These are phyloP conservation scores for Echeveria elegans DNA, from an alignment of 164 flowering plant species.

Conservation along the genomic window DNA sequence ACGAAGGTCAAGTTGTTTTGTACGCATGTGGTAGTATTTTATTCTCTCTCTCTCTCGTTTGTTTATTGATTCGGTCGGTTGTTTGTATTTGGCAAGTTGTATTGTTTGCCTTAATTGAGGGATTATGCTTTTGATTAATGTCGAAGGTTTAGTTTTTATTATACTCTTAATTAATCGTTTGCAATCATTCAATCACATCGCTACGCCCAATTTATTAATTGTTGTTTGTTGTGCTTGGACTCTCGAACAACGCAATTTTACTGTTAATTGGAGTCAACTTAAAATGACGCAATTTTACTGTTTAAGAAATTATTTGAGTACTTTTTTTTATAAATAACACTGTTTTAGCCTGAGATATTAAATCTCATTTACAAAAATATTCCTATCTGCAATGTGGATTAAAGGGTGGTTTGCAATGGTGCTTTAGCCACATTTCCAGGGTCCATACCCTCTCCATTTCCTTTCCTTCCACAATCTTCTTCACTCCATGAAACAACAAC, in stretches of 20 bases:
- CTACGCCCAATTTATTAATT: too few species aligned
- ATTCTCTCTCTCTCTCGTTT: neutral
- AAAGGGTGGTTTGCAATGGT: neutral
- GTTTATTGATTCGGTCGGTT: neutral
- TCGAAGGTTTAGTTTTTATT: neutral
- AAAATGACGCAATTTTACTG: too few species aligned
- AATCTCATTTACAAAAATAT: too few species aligned
- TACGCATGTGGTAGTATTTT: neutral
- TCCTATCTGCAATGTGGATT: too few species aligned
- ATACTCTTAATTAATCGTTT: neutral
- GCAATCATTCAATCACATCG: conserved; percentile 2
- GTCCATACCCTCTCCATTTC: neutral
- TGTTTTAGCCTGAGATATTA: too few species aligned
- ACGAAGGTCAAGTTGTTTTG: neutral
- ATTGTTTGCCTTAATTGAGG: neutral
- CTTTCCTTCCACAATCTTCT: too few species aligned
- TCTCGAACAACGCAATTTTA: too few species aligned
- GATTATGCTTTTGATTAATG: conserved; percentile 27
- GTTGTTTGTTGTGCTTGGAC: too few species aligned
- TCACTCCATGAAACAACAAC: too few species aligned
- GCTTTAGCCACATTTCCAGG: neutral
- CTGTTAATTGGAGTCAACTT: too few species aligned
- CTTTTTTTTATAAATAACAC: too few species aligned
- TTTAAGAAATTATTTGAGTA: too few species aligned
- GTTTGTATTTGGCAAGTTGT: conserved; percentile 11